phyloP scores from a whole-genome alignment of 202 grass and related monocot genomes.

The Cymbopogon flexuosus region DNA sequence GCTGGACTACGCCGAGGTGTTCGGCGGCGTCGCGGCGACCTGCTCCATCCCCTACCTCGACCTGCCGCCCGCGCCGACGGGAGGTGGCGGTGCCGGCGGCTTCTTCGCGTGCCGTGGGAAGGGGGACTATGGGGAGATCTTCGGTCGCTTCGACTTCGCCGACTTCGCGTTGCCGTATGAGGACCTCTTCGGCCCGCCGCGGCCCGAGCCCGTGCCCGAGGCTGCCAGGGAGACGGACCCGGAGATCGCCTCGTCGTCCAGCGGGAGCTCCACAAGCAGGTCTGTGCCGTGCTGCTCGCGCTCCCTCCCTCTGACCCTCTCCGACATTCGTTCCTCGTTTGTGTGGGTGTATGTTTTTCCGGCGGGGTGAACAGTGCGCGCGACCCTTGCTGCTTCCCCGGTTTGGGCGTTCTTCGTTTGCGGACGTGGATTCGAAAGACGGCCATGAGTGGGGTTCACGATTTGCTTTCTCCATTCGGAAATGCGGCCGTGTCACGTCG shows the following conservation, averaged over 20 bases:
- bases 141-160: constrained; percentile 56
- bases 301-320: background rate
- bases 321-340: background rate
- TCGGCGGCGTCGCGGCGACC: constrained; percentile 55
- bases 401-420: background rate
- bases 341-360: background rate
- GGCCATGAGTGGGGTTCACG: constrained; percentile 3
- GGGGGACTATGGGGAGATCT: constrained; percentile 82
- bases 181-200: constrained; percentile 55
- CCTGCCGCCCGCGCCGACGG: constrained; percentile 39
- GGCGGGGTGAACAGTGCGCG: background rate
- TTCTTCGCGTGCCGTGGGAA: constrained; percentile 38
- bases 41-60: constrained; percentile 95
- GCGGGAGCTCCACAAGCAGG: constrained; percentile 41
- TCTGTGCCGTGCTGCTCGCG: background rate
- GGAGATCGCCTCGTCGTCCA: constrained; percentile 29
- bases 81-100: background rate
- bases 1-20: constrained; percentile 79
- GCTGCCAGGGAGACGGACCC: background rate
- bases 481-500: constrained; percentile 8
- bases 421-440: background rate
- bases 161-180: constrained; percentile 75
- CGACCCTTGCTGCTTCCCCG: background rate
- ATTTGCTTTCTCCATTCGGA: constrained; percentile 27
- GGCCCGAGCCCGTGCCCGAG: background rate